Conservation (phyloP, 208 protist species). For the Blechomonas ayalai region DNA sequence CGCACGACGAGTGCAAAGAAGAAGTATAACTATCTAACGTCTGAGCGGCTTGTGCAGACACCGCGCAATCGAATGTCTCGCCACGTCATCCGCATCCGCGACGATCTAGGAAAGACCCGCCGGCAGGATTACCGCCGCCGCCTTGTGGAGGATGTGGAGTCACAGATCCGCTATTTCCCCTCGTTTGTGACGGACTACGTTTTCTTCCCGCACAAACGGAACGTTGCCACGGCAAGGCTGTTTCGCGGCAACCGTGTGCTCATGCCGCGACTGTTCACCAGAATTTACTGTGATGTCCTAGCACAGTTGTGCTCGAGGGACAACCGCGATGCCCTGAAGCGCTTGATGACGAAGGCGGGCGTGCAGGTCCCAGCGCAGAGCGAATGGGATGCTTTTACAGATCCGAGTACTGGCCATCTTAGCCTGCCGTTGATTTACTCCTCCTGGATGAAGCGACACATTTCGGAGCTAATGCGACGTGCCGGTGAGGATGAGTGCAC, state of each 20-base stretch:
- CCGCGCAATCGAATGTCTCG: slow-evolving; percentile 9
- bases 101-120: slow-evolving; percentile 28
- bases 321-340: slow-evolving; percentile 34
- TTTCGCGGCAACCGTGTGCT: slow-evolving; percentile 37
- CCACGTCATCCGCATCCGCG: slow-evolving; percentile 20
- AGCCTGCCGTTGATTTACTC: slow-evolving; percentile 53
- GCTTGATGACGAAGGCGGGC: slow-evolving; percentile 30
- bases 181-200: slow-evolving; percentile 43
- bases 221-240: background rate
- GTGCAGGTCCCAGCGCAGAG: slow-evolving; percentile 21
- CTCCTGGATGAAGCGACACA: slow-evolving; percentile 10
- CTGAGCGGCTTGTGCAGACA: slow-evolving; percentile 27
- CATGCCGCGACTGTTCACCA: slow-evolving; percentile 4
- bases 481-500: background rate
- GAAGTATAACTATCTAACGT: slow-evolving; percentile 77
- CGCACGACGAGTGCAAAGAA: slow-evolving; percentile 21
- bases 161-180: slow-evolving; percentile 61
- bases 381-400: slow-evolving; percentile 45
- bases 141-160: slow-evolving; percentile 34
- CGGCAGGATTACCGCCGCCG: slow-evolving; percentile 31
- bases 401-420: slow-evolving; percentile 50
- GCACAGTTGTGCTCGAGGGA: slow-evolving; percentile 31
- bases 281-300: slow-evolving; percentile 17
- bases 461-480: background rate
- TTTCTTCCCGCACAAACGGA: slow-evolving; percentile 41